Evolutionary conservation across 139 green algal genomes (phyloP).

Genomic region (Desmodesmus armatus): DNA sequence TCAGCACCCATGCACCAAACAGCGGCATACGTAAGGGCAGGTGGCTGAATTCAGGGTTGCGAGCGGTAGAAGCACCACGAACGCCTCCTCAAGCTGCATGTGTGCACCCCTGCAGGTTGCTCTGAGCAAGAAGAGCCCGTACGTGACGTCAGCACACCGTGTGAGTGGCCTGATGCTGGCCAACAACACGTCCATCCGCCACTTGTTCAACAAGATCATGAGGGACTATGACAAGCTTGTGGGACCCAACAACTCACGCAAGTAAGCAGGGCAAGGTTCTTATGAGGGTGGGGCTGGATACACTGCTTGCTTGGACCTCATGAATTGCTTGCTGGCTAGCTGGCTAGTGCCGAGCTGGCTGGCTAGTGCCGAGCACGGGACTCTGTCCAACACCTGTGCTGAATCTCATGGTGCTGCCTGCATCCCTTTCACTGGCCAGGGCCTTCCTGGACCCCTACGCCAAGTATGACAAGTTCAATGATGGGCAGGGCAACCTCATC

Average conservation of each 20-base stretch:
- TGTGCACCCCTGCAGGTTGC: too few relatives aligned
- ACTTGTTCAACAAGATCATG: constrained; percentile 91
- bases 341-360: too few relatives aligned
- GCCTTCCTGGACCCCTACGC: constrained; percentile 91
- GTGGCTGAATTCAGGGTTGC: too few relatives aligned
- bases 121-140: constrained; percentile 94
- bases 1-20: too few relatives aligned
- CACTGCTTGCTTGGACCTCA: too few relatives aligned
- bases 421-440: constrained; percentile 39
- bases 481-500: constrained; percentile 45
- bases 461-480: constrained; percentile 70
- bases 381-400: too few relatives aligned
- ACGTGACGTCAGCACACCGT: constrained; percentile 87
- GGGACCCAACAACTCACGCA: constrained; percentile 56
- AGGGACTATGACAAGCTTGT: constrained; percentile 97
- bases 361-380: too few relatives aligned
- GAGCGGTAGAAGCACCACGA: too few relatives aligned
- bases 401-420: too few relatives aligned
- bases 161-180: constrained; percentile 98
- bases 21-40: too few relatives aligned
- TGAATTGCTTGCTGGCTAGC: background rate
- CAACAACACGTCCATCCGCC: constrained; percentile 98
- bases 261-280: background rate
- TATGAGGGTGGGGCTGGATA: too few relatives aligned
- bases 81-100: background rate